Evolutionary conservation across 345 rosid species (phyloP), one percentile per base, ranked within the genome.

Genomic region (Populus euphratica): DNA sequence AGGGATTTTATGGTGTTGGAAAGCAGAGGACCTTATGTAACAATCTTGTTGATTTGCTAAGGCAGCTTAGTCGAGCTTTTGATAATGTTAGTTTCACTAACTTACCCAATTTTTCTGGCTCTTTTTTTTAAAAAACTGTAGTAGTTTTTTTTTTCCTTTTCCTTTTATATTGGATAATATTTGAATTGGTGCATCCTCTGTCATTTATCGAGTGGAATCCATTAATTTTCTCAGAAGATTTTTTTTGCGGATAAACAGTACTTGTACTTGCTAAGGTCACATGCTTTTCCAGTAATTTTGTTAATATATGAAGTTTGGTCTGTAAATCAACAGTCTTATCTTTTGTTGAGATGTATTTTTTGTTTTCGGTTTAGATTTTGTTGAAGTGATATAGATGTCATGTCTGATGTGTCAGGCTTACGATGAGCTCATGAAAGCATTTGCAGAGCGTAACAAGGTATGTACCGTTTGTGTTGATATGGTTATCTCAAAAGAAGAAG

Each of bases 371-470:
- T 18, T 33, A 66, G 31, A 18, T 18, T 69, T 73, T 44, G 41
- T 65, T 59, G 77, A 56, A 63, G n/a, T 18, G 16, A 44, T 81
- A 79, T 33, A 69, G 68, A 20, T 75, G 47, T 39, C 33, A 56
- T 72, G 33, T 72, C 65, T 80, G 63, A 71, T 81, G 68, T 81
- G 78, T 70, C 91, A 96, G 99, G 98, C 97, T 36, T 96, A 91
- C 75, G 78, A 80, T 79, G 95, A 93, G 64, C 95, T 96, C 78
- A 85, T 92, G 90, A 91, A 91, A 86, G 99, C 97, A 77, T 92
- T 93, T 79, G 79, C 87, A 9, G 97, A 93, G 62, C 97, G 93
- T 70, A 96, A 96, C 86, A 96, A 96, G 97, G 99, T 96, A 88
- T 23, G 41, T 39, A 47, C 12, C 52, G 8, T 4, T 71, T 33